Percentiles rank a stretch among this genome's conserved stretches.
Conservation (phyloP, 1,284 basidiomycete genomes). For the Rhodotorula sp. region DNA sequence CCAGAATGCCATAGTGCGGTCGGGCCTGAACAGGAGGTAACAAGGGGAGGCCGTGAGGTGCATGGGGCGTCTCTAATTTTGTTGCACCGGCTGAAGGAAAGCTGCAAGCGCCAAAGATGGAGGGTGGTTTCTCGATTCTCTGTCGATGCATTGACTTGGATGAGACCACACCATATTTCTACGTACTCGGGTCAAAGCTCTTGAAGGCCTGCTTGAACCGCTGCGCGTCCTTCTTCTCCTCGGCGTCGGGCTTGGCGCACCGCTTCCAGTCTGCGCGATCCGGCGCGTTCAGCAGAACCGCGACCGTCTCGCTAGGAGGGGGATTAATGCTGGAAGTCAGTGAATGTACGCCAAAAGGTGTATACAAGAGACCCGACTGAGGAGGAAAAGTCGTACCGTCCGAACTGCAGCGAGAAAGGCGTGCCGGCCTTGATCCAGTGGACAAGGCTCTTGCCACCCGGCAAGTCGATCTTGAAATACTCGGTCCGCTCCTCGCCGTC, state of each 20-base stretch:
- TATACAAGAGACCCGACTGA: background rate
- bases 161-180: background rate
- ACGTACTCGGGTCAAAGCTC: constrained; percentile 58
- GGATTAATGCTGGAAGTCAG: no score
- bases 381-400: constrained; percentile 62
- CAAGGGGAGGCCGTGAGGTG: no score
- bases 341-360: no score
- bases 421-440: constrained; percentile 73
- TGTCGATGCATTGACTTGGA: background rate
- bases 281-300: constrained; percentile 66
- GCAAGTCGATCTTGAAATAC: constrained; percentile 78
- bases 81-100: background rate
- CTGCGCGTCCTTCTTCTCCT: constrained; percentile 71
- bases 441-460: constrained; percentile 77
- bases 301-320: constrained; percentile 52
- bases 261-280: constrained; percentile 86
- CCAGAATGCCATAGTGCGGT: no score
- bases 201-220: constrained; percentile 80
- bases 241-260: constrained; percentile 67
- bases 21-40: no score
- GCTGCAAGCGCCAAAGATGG: background rate
- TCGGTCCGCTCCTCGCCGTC: constrained; percentile 22
- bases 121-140: no score
- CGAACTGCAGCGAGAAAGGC: constrained; percentile 87
- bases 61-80: no score